Base-by-base conservation (phyloP, 345 rosid genomes). In the Aquilaria yunnanensis region DNA sequence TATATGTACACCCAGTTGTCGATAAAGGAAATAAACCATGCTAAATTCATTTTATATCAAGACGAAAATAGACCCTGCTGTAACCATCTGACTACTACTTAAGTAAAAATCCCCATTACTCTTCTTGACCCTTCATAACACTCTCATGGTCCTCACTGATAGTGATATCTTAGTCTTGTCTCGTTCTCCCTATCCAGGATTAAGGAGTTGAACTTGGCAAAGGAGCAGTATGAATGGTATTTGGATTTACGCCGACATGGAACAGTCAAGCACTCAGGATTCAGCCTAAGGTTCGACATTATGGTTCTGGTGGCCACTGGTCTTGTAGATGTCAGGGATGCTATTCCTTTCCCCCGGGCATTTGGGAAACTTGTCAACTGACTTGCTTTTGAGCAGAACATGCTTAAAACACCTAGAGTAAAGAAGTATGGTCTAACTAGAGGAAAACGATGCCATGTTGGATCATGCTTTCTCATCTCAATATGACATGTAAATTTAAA, bases 161-260 rank as follows among this genome's bases (percentile, higher is more conserved):
- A 30, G 43, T 10, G 13, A 41, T 49, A 57, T 65, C 6, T 13
- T 23, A 8, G 10, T 53, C n/a, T 12, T 31, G 58, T 14, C 53
- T 5, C 14, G 32, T 64, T 12, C 56, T 37, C 30, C 59, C 46
- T 14, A 23, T 60, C 59, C 80, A 88, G 97, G 85, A 88, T 90
- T 9, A 62, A 63, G 53, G 90, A 88, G 64, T 12, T 67, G 23
- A 81, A 85, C 47, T 51, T 80, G 63, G 49, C 75, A 48, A 69
- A 34, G 56, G 94, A 88, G 68, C 77, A 83, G 68, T 83, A 77
- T 7, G 98, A 90, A 58, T 88, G 92, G 97, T 90, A 86, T 61
- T 34, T 88, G 58, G 98, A 93, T 74, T 78, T 93, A 56, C 78
- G 88, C 61, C 75, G 84, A 80, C 83, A 93, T 41, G 96, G 98